Percentiles rank a stretch among this genome's conserved stretches.
phyloP scores from a whole-genome alignment of 495 filamentous ascomycete species.

The Neurospora sp. region DNA sequence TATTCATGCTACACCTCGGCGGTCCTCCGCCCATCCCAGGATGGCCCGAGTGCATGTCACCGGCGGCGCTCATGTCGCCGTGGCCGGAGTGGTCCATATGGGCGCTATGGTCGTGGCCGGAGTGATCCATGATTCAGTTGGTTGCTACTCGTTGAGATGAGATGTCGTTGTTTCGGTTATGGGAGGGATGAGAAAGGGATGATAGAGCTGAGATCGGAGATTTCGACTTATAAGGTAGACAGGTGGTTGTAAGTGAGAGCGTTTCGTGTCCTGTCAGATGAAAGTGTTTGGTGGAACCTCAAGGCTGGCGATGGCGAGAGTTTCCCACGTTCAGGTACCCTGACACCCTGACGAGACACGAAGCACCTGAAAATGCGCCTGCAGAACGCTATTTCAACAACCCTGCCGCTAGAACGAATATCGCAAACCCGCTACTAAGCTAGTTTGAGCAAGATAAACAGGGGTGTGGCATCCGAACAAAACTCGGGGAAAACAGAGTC shows the following conservation, averaged over 20 bases:
- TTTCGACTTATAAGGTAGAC: neutral
- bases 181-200: neutral
- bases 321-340: neutral
- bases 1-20: conserved; percentile 74
- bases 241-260: neutral
- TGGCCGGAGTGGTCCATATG: conserved; percentile 38
- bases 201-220: neutral
- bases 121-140: conserved; percentile 32
- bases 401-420: neutral
- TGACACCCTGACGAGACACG: neutral
- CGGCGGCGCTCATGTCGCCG: conserved; percentile 23
- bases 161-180: neutral
- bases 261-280: neutral
- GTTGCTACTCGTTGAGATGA: neutral
- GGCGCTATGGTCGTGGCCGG: conserved; percentile 27
- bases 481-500: neutral
- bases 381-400: neutral
- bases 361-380: neutral
- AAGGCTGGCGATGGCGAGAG: neutral
- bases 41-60: conserved; percentile 35
- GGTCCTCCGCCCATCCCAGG: conserved; percentile 12
- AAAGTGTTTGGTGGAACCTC: neutral
- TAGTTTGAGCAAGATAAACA: neutral
- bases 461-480: neutral
- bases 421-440: neutral